phyloP scores from a whole-genome alignment of 768 basidiomycete genomes.

The Hysterangium stoloniferum region DNA sequence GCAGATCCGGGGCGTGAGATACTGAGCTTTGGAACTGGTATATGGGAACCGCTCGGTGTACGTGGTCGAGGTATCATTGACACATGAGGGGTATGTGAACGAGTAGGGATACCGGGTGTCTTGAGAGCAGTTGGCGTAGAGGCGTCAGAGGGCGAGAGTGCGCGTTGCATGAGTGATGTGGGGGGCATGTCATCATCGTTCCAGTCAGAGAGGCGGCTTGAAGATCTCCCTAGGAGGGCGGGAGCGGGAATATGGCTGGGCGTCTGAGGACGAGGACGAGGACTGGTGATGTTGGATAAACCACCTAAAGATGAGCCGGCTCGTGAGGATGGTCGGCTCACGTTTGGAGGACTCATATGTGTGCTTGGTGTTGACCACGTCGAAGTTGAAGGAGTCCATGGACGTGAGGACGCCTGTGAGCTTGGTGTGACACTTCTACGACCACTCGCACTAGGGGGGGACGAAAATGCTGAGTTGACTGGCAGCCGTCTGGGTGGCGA shows the following conservation, averaged over 20 bases:
- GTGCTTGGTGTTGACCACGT: conserved; percentile 15
- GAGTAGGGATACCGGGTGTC: conserved; percentile 11
- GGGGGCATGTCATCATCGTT: conserved; percentile 34
- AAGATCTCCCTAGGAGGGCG: conserved; percentile 39
- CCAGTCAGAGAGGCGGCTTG: conserved; percentile 37
- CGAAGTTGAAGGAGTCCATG: conserved; percentile 54
- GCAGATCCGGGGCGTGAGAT: conserved; percentile 65
- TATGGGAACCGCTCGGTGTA: conserved; percentile 65
- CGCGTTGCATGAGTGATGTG: conserved; percentile 44
- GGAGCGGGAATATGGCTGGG: conserved; percentile 75
- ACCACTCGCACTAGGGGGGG: conserved; percentile 35
- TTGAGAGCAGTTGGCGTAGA: conserved; percentile 30
- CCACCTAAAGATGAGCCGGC: conserved; percentile 33
- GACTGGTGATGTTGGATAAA: conserved; percentile 36
- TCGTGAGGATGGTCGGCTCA: conserved; percentile 18
- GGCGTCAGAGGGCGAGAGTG: conserved; percentile 57
- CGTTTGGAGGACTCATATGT: conserved; percentile 55
- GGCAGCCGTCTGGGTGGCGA: conserved; percentile 42
- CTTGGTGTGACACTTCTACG: conserved; percentile 61
- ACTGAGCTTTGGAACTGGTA: conserved; percentile 68
- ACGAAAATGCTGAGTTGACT: conserved; percentile 12
- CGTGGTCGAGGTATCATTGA: conserved; percentile 44
- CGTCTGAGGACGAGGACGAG: conserved; percentile 68
- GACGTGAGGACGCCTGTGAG: conserved; percentile 71
- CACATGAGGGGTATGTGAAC: conserved; percentile 32